These are phyloP conservation scores for Apiospora phragmitis DNA, from an alignment of 2,329 filamentous ascomycete species.

Conservation along the genomic window DNA sequence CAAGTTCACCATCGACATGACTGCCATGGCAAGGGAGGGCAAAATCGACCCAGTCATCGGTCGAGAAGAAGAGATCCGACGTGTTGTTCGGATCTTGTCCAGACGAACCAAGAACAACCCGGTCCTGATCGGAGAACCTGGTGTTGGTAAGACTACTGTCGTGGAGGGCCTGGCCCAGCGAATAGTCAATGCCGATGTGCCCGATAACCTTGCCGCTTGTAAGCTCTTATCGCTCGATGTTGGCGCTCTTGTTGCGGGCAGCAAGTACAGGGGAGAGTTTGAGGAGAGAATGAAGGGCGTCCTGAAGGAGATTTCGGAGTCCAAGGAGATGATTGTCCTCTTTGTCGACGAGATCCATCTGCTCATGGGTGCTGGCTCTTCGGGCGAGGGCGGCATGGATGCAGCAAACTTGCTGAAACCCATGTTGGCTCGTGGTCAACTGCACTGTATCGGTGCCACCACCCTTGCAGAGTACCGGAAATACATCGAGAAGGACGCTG, in stretches of 20 bases:
- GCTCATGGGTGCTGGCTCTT: slow-evolving; percentile 94
- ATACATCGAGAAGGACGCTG: slow-evolving; percentile 98
- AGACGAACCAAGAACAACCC: slow-evolving; percentile 98
- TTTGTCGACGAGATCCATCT: slow-evolving; percentile 99
- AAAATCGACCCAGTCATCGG: slow-evolving; percentile 98
- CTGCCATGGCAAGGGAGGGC: slow-evolving; percentile 89
- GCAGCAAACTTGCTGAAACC: slow-evolving; percentile 97
- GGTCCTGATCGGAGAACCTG: slow-evolving; percentile 94
- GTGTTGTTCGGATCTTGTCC: slow-evolving; percentile 88
- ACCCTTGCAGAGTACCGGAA: slow-evolving; percentile 95
- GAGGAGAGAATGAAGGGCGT: slow-evolving; percentile 99
- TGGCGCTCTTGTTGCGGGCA: slow-evolving; percentile 90
- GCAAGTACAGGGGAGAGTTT: slow-evolving; percentile 98
- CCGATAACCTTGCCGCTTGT: slow-evolving; percentile 91
- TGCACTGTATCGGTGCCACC: slow-evolving; percentile 97
- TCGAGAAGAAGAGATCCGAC: slow-evolving; percentile 90
- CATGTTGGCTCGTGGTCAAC: slow-evolving; percentile 93
- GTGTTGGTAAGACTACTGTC: slow-evolving; percentile 97
- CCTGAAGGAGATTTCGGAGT: slow-evolving; percentile 91
- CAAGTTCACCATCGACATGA: slow-evolving; percentile 99
- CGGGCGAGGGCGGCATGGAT: slow-evolving; percentile 97
- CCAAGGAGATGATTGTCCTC: slow-evolving; percentile 94
- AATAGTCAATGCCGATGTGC: slow-evolving; percentile 95
- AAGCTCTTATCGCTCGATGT: slow-evolving; percentile 94
- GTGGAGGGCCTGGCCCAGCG: slow-evolving; percentile 94